phyloP scores from a whole-genome alignment of 2,329 filamentous ascomycete species.

The Podosphaera xanthii region DNA sequence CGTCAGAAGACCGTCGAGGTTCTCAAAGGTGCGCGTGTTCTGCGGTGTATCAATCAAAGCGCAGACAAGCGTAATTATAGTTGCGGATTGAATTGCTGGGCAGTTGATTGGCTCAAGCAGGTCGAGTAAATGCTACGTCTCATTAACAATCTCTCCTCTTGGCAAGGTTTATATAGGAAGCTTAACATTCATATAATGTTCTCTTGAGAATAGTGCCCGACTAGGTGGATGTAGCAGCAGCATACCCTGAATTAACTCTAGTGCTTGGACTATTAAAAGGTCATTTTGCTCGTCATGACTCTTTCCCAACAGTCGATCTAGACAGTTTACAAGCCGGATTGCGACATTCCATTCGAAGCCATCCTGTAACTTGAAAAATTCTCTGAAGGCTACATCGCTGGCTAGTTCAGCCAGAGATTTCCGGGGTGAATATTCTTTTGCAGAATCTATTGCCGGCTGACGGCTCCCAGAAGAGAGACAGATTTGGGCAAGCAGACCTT shows the following conservation, averaged over 20 bases:
- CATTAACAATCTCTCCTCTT: background rate
- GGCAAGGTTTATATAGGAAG: background rate
- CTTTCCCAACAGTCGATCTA: conserved; percentile 70
- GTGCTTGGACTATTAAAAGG: conserved; percentile 62
- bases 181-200: conserved; percentile 80
- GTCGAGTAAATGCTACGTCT: conserved; percentile 57
- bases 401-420: conserved; percentile 49
- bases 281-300: conserved; percentile 67
- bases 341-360: conserved; percentile 97
- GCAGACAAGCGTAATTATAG: conserved; percentile 72
- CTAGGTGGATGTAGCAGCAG: conserved; percentile 79
- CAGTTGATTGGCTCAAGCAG: conserved; percentile 84
- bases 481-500: conserved; percentile 82
- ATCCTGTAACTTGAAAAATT: conserved; percentile 93
- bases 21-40: conserved; percentile 83
- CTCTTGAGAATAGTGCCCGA: conserved; percentile 63
- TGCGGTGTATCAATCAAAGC: conserved; percentile 66
- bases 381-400: conserved; percentile 70
- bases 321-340: conserved; percentile 59
- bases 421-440: conserved; percentile 15
- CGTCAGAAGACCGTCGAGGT: conserved; percentile 72
- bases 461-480: conserved; percentile 32
- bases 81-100: conserved; percentile 73
- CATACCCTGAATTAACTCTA: conserved; percentile 74
- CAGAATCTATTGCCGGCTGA: conserved; percentile 17